Base-by-base conservation (phyloP, 306 rosid genomes). In the Vigna nakashimae region DNA sequence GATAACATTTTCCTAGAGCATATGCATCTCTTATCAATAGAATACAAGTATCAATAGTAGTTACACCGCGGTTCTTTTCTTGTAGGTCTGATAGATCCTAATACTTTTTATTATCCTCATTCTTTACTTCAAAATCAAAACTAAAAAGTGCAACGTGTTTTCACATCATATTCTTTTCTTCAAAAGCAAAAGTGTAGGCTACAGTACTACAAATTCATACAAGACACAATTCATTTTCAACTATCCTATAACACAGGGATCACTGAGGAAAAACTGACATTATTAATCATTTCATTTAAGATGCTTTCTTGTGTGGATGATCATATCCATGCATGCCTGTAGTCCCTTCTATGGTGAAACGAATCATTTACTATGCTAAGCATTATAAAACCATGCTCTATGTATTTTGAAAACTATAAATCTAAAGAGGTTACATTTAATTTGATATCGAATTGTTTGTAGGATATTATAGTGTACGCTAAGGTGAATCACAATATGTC, bases 221-320 rank as follows among this genome's bases (percentile, higher is more conserved):
- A 55, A 53, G 1, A 16, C 58, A 22, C 12, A 1, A 7, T 32
- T 34, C 38, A 60, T 75, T 52, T 63, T 18, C 20, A 32, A 6
- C 20, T 30, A 16, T 74, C n/a, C n/a, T 4, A 20, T 4, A 20
- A 28, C 9, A 5, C 6, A 45, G 48, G 22, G 49, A 75, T 2
- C 49, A 28, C 34, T 18, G 38, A 11, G 10, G 24, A 63, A 63
- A 49, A 75, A 50, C 13, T 9, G 12, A 49, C 63, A 63, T 75
- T 30, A 30, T 30, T 30, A 36, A 26, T 28, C 28, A 24, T 30
- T 16, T 74, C 9, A 12, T 0, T 20, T 20, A 5, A 8, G 15
- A 49, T 48, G 63, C 79, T 75, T 75, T 75, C 71, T 60, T 62
- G 26, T 18, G 30, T 58, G 1, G 20, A 34, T 30, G 10, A n/a